phyloP scores from a whole-genome alignment of 805 yeast genomes.

The Saccharomycopsis amapae region DNA sequence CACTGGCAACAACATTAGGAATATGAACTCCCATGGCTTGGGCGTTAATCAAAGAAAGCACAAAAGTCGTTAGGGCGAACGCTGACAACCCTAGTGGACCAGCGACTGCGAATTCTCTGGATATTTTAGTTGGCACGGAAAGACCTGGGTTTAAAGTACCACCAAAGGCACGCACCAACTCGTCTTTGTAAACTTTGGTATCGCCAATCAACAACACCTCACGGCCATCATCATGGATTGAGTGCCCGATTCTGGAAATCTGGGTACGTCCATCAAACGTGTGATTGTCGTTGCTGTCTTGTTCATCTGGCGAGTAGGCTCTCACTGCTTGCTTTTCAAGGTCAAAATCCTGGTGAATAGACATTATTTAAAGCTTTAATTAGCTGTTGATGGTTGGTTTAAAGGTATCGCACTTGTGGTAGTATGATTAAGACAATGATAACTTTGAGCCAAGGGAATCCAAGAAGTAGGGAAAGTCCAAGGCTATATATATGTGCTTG shows the following conservation, averaged over 20 bases:
- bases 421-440: too few species aligned
- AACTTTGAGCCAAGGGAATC: too few species aligned
- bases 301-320: background rate
- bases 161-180: conserved; percentile 64
- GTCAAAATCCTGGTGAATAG: background rate
- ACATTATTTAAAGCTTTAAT: background rate
- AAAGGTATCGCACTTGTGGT: too few species aligned
- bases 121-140: conserved; percentile 39
- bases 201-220: conserved; percentile 67
- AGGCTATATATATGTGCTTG: too few species aligned
- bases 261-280: background rate
- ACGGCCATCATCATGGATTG: conserved; percentile 13
- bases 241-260: background rate
- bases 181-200: conserved; percentile 56
- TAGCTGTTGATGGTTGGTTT: background rate
- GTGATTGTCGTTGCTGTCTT: background rate
- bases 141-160: conserved; percentile 75
- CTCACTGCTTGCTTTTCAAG: conserved; percentile 5
- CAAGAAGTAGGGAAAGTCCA: too few species aligned
- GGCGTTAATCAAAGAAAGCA: conserved; percentile 48
- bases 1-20: conserved; percentile 49
- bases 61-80: conserved; percentile 58
- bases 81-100: conserved; percentile 59
- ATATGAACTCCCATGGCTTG: conserved; percentile 44
- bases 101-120: conserved; percentile 56